phyloP scores from a whole-genome alignment of 805 yeast species.

The Candida golubevii region DNA sequence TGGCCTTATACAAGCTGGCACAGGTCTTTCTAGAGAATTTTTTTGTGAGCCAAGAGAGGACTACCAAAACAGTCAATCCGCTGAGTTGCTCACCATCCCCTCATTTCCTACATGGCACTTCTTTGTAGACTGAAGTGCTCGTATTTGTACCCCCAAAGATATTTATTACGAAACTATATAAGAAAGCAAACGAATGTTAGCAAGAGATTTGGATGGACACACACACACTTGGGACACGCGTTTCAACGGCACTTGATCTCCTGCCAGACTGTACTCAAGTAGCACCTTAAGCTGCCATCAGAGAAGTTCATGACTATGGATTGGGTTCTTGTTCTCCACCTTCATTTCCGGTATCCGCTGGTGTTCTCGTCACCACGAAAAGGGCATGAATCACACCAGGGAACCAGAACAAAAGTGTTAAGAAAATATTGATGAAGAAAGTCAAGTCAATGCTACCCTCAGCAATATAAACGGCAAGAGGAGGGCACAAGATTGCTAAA shows the following conservation, averaged over 20 bases:
- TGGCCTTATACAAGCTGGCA: too few relatives aligned
- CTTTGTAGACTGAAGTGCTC: too few relatives aligned
- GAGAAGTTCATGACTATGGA: background rate
- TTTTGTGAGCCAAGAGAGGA: too few relatives aligned
- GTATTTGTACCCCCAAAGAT: slow-evolving; percentile 6
- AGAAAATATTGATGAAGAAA: slow-evolving; percentile 4
- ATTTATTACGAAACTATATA: slow-evolving; percentile 10
- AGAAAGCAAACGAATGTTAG: slow-evolving; percentile 3
- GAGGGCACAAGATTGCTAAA: slow-evolving; percentile 5
- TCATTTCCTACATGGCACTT: too few relatives aligned
- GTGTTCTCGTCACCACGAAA: background rate
- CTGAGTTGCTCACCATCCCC: too few relatives aligned
- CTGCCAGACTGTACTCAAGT: too few relatives aligned
- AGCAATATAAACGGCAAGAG: slow-evolving; percentile 7
- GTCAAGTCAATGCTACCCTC: slow-evolving; percentile 2
- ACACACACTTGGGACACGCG: too few relatives aligned
- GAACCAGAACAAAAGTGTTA: slow-evolving; percentile 8
- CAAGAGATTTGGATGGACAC: slow-evolving; percentile 3
- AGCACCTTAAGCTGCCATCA: too few relatives aligned
- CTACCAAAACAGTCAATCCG: too few relatives aligned
- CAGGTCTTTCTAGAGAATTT: too few relatives aligned
- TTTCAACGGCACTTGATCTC: background rate
- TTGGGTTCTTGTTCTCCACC: background rate
- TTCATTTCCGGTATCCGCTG: slow-evolving; percentile 1
- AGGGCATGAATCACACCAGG: slow-evolving; percentile 10